Evolutionary conservation across 73 alveolate genomes (phyloP).

Genomic region (Tetrahymena borealis): DNA sequence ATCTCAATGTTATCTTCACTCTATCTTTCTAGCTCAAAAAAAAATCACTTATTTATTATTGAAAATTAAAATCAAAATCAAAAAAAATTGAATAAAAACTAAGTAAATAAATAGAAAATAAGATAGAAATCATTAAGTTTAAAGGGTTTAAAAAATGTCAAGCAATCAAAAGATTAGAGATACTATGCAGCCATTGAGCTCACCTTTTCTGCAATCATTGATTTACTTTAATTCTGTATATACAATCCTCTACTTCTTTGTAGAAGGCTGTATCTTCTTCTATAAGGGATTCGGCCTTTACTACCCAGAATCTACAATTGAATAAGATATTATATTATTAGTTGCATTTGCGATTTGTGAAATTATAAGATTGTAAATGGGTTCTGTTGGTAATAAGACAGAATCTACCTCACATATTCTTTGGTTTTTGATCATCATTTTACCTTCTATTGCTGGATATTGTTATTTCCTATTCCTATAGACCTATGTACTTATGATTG

Average conservation of each 20-base stretch:
- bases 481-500: background rate
- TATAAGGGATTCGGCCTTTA: conserved; percentile 13
- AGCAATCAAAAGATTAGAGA: background rate
- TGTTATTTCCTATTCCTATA: background rate
- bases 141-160: background rate
- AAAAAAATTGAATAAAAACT: background rate
- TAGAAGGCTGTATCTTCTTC: background rate
- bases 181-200: conserved; percentile 17
- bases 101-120: background rate
- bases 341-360: conserved; percentile 10
- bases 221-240: conserved; percentile 19
- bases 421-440: background rate
- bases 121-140: too few species aligned
- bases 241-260: conserved; percentile 10
- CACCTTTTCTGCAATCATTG: conserved; percentile 19
- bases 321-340: conserved; percentile 6
- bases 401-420: conserved; percentile 14
- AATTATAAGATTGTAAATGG: conserved; percentile 19
- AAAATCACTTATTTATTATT: background rate
- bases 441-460: background rate
- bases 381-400: conserved; percentile 38
- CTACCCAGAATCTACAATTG: conserved; percentile 16
- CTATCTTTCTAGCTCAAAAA: background rate
- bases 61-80: background rate
- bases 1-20: background rate